Evolutionary conservation across 306 rosid species (phyloP).

Genomic region (Datisca glomerata): DNA sequence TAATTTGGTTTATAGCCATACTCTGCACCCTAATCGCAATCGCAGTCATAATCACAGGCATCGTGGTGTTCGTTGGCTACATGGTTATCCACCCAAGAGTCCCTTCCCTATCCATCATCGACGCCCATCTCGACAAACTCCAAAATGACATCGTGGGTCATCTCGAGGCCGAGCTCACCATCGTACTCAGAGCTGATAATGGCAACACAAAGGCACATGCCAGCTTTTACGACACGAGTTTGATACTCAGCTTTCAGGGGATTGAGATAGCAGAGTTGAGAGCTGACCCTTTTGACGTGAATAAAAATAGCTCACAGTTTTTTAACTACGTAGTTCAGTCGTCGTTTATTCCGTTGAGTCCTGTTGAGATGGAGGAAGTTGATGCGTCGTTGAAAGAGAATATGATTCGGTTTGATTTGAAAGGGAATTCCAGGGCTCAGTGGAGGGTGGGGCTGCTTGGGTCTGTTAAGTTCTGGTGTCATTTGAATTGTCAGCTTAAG

Average conservation of each 20-base stretch:
- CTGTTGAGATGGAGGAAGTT: constrained; percentile 31
- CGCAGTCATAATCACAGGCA: constrained; percentile 38
- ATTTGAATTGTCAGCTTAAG: constrained; percentile 44
- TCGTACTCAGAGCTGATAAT: constrained; percentile 41
- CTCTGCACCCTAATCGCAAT: constrained; percentile 50
- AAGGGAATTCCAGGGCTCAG: constrained; percentile 33
- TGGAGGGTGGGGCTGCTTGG: constrained; percentile 62
- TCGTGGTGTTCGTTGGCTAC: constrained; percentile 43
- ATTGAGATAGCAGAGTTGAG: constrained; percentile 29
- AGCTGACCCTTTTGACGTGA: constrained; percentile 33
- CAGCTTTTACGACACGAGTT: constrained; percentile 37
- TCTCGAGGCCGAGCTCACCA: constrained; percentile 36
- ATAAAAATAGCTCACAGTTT: constrained; percentile 24
- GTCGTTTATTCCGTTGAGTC: constrained; percentile 35
- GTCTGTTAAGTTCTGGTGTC: constrained; percentile 41
- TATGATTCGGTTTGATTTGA: constrained; percentile 30
- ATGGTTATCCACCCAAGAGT: constrained; percentile 59
- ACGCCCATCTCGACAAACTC: constrained; percentile 37
- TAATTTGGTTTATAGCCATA: constrained; percentile 48
- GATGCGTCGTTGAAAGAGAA: constrained; percentile 36
- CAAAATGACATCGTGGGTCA: constrained; percentile 31
- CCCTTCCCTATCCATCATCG: constrained; percentile 34
- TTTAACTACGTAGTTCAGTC: constrained; percentile 37
- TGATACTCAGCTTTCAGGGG: constrained; percentile 39
- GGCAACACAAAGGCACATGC: constrained; percentile 67